Base-by-base conservation (phyloP, 2,329 filamentous ascomycete genomes). In the Alternaria sp. region DNA sequence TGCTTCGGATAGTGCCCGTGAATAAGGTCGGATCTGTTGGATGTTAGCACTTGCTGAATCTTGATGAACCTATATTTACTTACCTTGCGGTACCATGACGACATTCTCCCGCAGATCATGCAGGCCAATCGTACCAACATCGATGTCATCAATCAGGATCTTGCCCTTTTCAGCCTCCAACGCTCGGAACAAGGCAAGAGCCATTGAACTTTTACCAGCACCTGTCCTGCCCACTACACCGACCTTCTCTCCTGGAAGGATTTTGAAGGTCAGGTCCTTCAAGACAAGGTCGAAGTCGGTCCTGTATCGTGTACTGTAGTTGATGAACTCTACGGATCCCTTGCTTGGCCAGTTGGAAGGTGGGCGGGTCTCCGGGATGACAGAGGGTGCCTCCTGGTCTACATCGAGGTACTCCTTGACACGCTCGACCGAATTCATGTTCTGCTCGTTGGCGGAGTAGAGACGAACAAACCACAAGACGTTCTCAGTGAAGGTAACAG, bases 361-460 rank as follows among this genome's bases (percentile, higher is more conserved):
- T 7, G 95, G 95, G 28, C 92, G 87, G 66, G 88, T 92, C 60
- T 94, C 89, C 56, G 93, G 89, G 41, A 97, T 86, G 41, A 97
- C 83, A 1, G 92, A 85, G 0, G 86, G 84, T 1, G 95, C 94
- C 81, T 99, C 95, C 78, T 97, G 94, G 71, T 98, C 94, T 1
- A 99, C 92, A 45, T 98, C 93, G 36, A 98, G 86, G 75, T 98
- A 99, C 77, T 99, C 95, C 82, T 97, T 96, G 75, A 99, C 90
- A 74, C 95, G 92, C 81, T 99, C 95, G 50, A 98, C 94, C 3
- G 94, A 94, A 81, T 99, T 99, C 95, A 99, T 98, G 81, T 97
- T 98, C 80, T 99, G 95, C 81, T 99, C 95, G 73, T 98, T 97
- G 75, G 92, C 89, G 0, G 94, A 91, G 78, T 99, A 99, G 14